These are phyloP conservation scores for Boletellus ananas DNA, from an alignment of 768 basidiomycete species.

Conservation along the genomic window DNA sequence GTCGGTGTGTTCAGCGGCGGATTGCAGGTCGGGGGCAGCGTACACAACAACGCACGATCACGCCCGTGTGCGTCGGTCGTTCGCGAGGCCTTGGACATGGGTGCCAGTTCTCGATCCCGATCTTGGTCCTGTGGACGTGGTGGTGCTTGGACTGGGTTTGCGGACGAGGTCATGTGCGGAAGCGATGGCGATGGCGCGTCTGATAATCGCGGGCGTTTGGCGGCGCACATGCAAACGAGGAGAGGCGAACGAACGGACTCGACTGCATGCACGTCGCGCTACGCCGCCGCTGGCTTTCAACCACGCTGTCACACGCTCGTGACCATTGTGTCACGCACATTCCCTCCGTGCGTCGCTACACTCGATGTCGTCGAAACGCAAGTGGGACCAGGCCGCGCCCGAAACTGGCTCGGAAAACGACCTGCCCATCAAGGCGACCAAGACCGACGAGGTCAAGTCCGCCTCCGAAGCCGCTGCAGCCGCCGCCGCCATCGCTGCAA, in stretches of 20 bases:
- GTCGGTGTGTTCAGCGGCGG: constrained; percentile 52
- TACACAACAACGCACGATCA: constrained; percentile 55
- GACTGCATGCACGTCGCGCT: too few species aligned
- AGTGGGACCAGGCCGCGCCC: constrained; percentile 70
- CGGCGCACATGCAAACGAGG: constrained; percentile 16
- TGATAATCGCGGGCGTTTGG: constrained; percentile 33
- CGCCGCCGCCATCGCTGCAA: constrained; percentile 86
- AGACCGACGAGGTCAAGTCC: constrained; percentile 47
- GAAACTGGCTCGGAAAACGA: constrained; percentile 41
- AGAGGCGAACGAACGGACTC: too few species aligned
- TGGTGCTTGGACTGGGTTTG: background rate
- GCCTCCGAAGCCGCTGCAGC: constrained; percentile 63
- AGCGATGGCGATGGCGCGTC: constrained; percentile 31
- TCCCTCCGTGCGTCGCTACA: background rate
- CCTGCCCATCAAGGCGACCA: constrained; percentile 42
- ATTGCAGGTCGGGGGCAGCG: constrained; percentile 81
- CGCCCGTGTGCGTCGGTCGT: constrained; percentile 21
- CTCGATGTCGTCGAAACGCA: constrained; percentile 68
- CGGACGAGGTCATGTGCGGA: constrained; percentile 19
- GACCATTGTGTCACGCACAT: constrained; percentile 10
- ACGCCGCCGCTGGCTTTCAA: constrained; percentile 21
- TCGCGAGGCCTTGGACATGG: constrained; percentile 34
- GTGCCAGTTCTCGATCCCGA: constrained; percentile 13
- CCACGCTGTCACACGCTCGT: constrained; percentile 11
- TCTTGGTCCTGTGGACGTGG: background rate